Base-by-base conservation (phyloP, 495 filamentous ascomycete genomes). In the Penicillium desertorum region DNA sequence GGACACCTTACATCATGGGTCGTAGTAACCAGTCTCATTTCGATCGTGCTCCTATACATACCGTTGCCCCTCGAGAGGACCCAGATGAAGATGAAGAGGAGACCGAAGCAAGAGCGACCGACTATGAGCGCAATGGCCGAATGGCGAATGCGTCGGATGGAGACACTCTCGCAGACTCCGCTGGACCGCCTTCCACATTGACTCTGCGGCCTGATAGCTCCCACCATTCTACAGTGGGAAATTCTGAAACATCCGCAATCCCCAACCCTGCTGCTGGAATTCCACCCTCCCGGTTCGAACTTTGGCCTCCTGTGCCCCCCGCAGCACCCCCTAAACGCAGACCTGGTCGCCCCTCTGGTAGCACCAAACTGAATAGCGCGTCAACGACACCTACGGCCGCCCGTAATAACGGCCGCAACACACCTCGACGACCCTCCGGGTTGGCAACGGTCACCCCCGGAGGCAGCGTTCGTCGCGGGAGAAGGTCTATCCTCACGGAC, bases 1-100 rank as follows among this genome's bases (percentile, higher is more conserved):
- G 94, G 94, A 96, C 90, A n/a, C 94, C 95, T 12, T 98, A 94
- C 71, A 84, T 98, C 51, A 97, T 96, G 91, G 92, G 93, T 22
- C 82, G 88, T 51, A 87, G 83, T 66, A 92, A 90, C 51, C 83
- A 87, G n/a, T 86, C 85, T 0, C 88, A 90, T 58, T 92, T 93
- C 68, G 89, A 97, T 66, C 82, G 91, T 42, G 86, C 85, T 44
- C 83, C 88, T n/a, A 64, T 98, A 29, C 92, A 89, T 57, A 89
- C 92, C 0, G 88, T 98, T 47, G 94, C 92, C 3, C 91, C 87
- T 10, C 84, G 93, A 52, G 90, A 87, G 45, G 85, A 78, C 17
- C 71, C 70, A 7, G 79, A 90, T 36, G 89, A 89, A 0, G 81
- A 83, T 30, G 85, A 86, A 2, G 83, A 85, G 27, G 76, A 81